Conservation (phyloP, 2,329 filamentous ascomycete species). For the Akanthomyces uredinophilus region DNA sequence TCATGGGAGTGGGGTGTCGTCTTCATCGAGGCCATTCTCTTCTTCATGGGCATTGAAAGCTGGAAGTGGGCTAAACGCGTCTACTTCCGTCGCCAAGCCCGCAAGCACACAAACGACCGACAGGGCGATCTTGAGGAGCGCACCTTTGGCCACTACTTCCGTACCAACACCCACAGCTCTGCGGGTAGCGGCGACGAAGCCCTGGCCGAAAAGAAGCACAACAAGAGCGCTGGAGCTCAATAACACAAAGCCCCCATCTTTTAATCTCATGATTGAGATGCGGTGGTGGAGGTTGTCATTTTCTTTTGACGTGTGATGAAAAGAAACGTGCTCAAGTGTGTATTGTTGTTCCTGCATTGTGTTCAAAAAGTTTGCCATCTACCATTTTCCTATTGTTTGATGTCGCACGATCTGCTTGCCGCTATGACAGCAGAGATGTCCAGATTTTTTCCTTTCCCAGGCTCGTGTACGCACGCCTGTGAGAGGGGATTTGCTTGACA, state of each 20-base stretch:
- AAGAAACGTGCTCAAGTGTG: not conserved
- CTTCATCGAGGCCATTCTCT: constrained; percentile 48
- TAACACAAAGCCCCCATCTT: constrained; percentile 17
- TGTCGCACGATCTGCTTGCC: not conserved
- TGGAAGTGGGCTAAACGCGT: constrained; percentile 56
- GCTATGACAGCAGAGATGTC: not conserved
- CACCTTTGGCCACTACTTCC: constrained; percentile 29
- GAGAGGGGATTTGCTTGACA: not conserved
- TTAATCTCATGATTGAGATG: constrained; percentile 3
- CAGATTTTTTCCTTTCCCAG: not conserved
- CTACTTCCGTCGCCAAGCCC: constrained; percentile 30
- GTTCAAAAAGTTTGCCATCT: not conserved
- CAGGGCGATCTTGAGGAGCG: constrained; percentile 27
- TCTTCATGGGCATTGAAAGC: constrained; percentile 51
- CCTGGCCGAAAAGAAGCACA: constrained; percentile 14
- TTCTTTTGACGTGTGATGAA: constrained; percentile 7
- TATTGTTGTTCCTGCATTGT: not conserved
- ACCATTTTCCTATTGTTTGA: constrained; percentile 9
- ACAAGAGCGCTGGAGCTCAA: constrained; percentile 15
- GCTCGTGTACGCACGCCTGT: not conserved
- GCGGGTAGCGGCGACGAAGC: constrained; percentile 19
- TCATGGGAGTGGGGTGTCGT: constrained; percentile 58
- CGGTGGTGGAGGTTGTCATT: constrained; percentile 8
- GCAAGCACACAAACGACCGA: constrained; percentile 15
- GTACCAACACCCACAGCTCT: constrained; percentile 17